Base-by-base conservation (phyloP, 1,284 basidiomycete species). In the Ustilago trichophora region DNA sequence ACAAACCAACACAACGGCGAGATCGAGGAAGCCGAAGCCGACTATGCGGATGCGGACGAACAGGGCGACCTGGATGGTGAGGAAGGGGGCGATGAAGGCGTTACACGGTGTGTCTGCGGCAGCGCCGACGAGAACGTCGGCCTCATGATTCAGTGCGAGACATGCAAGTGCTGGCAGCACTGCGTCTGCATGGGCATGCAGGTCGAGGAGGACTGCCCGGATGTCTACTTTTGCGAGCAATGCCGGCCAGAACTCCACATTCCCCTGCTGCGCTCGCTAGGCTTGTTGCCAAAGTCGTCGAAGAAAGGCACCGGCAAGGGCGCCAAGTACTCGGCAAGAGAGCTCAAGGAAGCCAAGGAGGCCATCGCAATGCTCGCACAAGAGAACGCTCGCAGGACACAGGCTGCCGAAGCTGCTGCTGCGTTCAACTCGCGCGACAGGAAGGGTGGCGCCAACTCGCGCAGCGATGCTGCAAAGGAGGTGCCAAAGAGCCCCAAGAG, bases 161-260 rank as follows among this genome's bases (percentile, higher is more conserved):
- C 86, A 49, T 98, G 95, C 85, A 91, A 92, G 78, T 92, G 92
- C 63, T 98, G 95, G 95, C 95, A 98, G 83, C 95, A 98, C 82
- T 94, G 94, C 16, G 87, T 90, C 27, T 98, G 95, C 83, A 93
- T 98, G 88, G 95, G 95, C 43, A 92, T 92, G 82, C 88, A 89
- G 80, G 88, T 88, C 36, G 91, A 93, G 80, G 90, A 90, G 62
- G 89, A 83, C 51, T 83, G 82, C 48, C 83, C 83, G 2, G 83
- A 83, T 44, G 80, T 81, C 59, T 87, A 98, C 83, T 95, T 90
- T 76, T 98, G 96, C 83, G 96, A 98, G 83, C 85, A 88, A 75
- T 98, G 95, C 83, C 87, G 87, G 68, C 95, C 96, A 9, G 92
- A 93, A 65, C 84, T 91, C 41, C 93, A 96, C 51, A 76, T 78